Base-by-base conservation (phyloP, 129 eudicot genomes). In the carrot (Daucus carota) region DNA sequence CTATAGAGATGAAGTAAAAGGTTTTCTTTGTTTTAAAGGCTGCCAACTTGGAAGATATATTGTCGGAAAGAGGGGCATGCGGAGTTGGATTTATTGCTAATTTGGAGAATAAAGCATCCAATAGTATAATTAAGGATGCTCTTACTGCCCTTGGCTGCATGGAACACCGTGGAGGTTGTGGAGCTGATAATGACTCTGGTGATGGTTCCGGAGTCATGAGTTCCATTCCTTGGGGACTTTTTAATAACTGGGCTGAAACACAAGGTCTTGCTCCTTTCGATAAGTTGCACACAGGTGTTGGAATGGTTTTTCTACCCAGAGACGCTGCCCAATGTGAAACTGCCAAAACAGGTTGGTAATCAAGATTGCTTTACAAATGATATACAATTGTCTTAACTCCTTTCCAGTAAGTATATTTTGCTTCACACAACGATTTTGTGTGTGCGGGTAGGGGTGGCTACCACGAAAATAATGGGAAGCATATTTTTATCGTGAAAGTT, bases 141-240 rank as follows among this genome's bases (percentile, higher is more conserved):
- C 99, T 95, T 78, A 88, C 80, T 2, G 99, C 99, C 17, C 99
- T 95, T 82, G 99, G 99, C 34, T 95, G 99, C 82, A 95, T 95
- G 99, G 99, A 95, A 78, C 99, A 95, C 80, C 96, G 99, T 43
- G 99, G 99, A 16, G 99, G 99, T 24, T 95, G 99, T 83, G 96
- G 97, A 66, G 97, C 99, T 5, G 99, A 95, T 84, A 95, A 95
- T 34, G 99, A 95, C 86, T 95, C 99, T 31, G 99, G 99, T 76
- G 99, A 95, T 81, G 97, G 97, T 79, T 81, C 99, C 26, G 99
- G 99, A 75, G 36, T 95, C 22, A 95, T 95, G 99, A 91, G 96
- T 67, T 84, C 96, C 46, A 89, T 95, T 79, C 99, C 99, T 4
- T 95, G 99, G 99, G 99, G 85, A 14, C 85, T 91, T 66, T 88